A percentile compares a stretch with the other conserved stretches of the same genome.
Conservation (phyloP, 192 early-diverging fungal genomes). For the Fimicolochytrium jonesii region DNA sequence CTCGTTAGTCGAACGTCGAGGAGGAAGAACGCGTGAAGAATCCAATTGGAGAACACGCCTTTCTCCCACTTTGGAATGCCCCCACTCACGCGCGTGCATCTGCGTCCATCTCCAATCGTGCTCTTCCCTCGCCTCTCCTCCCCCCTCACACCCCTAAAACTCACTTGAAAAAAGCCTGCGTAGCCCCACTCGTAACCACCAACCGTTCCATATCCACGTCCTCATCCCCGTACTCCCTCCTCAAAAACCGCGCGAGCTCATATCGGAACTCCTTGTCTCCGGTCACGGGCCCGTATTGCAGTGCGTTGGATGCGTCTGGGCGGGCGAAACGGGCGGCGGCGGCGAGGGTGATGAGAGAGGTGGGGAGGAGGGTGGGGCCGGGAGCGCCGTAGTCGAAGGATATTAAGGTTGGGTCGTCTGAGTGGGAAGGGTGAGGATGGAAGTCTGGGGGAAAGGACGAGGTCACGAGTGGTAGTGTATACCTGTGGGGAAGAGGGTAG, state of each 20-base stretch:
- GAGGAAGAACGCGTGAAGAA: too few relatives aligned
- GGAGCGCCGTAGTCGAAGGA: constrained; percentile 43
- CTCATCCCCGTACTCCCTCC: constrained; percentile 18
- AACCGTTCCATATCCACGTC: constrained; percentile 12
- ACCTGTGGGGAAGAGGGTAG: too few relatives aligned
- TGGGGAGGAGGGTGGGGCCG: constrained; percentile 27
- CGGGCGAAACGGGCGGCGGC: constrained; percentile 3
- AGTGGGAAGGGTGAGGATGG: too few relatives aligned
- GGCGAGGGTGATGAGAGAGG: not conserved
- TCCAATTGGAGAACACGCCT: too few relatives aligned
- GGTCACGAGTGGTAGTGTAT: too few relatives aligned
- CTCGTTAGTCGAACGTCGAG: not conserved
- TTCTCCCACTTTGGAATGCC: too few relatives aligned
- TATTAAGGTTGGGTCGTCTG: too few relatives aligned
- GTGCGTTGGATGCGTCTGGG: constrained; percentile 14
- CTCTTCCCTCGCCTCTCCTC: too few relatives aligned
- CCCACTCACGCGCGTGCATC: too few relatives aligned
- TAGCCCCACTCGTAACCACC: constrained; percentile 36
- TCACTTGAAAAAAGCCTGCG: constrained; percentile 38
- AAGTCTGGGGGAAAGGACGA: too few relatives aligned
- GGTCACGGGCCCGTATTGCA: constrained; percentile 40
- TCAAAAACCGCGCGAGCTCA: constrained; percentile 32
- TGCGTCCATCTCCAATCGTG: too few relatives aligned
- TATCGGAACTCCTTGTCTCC: constrained; percentile 24
- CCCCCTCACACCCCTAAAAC: too few relatives aligned